Percentiles rank a stretch among this genome's conserved stretches.
Evolutionary conservation across 306 rosid species (phyloP).

Genomic region (Amphicarpaea edgeworthii): DNA sequence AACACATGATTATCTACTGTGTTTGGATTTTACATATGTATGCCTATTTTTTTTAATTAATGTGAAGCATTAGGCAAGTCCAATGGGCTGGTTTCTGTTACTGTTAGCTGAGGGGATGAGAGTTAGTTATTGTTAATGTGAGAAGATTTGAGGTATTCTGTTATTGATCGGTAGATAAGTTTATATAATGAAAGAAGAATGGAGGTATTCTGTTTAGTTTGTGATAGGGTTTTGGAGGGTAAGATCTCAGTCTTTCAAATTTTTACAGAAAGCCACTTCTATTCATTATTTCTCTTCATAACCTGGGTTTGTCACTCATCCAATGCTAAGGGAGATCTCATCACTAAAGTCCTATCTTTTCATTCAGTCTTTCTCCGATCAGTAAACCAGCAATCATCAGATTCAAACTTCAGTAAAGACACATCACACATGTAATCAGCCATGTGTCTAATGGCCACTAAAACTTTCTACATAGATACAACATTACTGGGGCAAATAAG

Average conservation of each 20-base stretch:
- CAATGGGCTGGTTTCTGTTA: neutral
- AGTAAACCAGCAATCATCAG: neutral
- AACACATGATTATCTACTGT: conserved; percentile 16
- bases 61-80: conserved; percentile 28
- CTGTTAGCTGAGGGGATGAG: neutral
- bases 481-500: neutral
- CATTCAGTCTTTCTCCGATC: neutral
- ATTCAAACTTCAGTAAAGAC: conserved; percentile 36
- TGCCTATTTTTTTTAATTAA: conserved; percentile 37
- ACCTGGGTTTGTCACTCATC: neutral
- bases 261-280: neutral
- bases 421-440: neutral
- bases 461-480: conserved; percentile 20
- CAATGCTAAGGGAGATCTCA: neutral
- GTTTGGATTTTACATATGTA: conserved; percentile 23
- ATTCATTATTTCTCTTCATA: neutral
- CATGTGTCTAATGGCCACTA: neutral
- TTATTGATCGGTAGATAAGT: neutral
- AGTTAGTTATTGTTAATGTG: neutral
- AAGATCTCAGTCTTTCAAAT: neutral
- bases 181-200: neutral
- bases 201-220: neutral
- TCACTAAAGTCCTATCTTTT: neutral
- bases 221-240: neutral
- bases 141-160: neutral